phyloP scores from a whole-genome alignment of 176 grass and related monocot species.

The Lolium multiflorum region DNA sequence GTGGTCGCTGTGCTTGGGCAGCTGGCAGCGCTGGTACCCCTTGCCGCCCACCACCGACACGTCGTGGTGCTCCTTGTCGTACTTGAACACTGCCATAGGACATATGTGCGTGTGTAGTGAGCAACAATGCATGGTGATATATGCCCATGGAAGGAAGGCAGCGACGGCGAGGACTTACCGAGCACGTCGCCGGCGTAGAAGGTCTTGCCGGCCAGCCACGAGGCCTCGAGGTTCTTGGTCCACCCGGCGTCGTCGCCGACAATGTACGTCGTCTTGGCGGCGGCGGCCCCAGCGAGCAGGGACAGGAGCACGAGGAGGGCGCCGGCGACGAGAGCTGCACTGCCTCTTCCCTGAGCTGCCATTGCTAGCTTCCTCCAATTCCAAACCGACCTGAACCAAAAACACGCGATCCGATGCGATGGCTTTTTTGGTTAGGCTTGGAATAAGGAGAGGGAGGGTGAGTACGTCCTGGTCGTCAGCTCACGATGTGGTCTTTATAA shows the following conservation, averaged over 20 bases:
- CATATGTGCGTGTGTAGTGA: too few species aligned
- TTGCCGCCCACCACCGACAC: conserved; percentile 36
- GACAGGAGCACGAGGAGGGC: not conserved
- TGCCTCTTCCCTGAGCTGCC: conserved; percentile 44
- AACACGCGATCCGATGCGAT: too few species aligned
- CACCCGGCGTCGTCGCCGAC: conserved; percentile 49
- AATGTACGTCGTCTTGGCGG: conserved; percentile 28
- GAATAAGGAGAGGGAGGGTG: too few species aligned
- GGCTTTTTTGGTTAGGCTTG: too few species aligned
- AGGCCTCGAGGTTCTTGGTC: conserved; percentile 15
- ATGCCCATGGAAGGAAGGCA: too few species aligned
- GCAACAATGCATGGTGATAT: too few species aligned
- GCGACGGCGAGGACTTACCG: conserved; percentile 5
- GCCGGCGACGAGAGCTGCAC: not conserved
- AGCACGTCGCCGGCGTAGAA: conserved; percentile 54
- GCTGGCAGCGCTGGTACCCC: conserved; percentile 30
- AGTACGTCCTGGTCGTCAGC: too few species aligned
- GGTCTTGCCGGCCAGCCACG: conserved; percentile 38
- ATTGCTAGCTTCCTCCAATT: not conserved
- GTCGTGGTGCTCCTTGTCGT: conserved; percentile 44
- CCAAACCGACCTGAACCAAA: not conserved
- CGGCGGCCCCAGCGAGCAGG: not conserved
- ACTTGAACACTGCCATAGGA: conserved; percentile 51
- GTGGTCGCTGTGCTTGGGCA: conserved; percentile 9
- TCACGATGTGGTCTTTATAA: not conserved